Evolutionary conservation across 1,139 yeast genomes (phyloP), one percentile per base, ranked within the genome.

Genomic region (Magnusiomyces ingens): DNA sequence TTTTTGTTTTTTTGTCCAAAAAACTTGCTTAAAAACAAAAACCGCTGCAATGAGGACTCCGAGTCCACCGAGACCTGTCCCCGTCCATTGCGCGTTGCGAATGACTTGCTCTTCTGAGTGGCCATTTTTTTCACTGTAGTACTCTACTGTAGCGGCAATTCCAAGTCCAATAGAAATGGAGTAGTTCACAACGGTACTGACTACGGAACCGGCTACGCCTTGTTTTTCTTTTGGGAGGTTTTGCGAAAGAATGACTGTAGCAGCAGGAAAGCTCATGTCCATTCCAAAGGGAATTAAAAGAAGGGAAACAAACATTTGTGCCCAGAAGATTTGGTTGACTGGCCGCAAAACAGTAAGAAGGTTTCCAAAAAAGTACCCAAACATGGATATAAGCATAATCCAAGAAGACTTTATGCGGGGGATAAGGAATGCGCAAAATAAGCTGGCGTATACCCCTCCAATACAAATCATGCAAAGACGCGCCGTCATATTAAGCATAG

Each of bases 251-350:
- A 81, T 69, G 52, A 82, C 71, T 8, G 81, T 75, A 1, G 79
- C 84, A 0, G 86, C 79, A 0, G 88, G 87, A 64, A 81, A 82
- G 50, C 83, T 78, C 71, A 79, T 75, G 63, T 82, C 87, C 84
- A 82, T 80, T 0, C 84, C 87, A 60, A 77, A 74, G 0, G 82
- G 77, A 35, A 72, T 73, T n/a, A 81, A 59, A 1, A 79, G 48
- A 40, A 71, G 58, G 2, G 79, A 67, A 1, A 79, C 75, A 59
- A 82, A 80, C 48, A 75, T 72, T 55, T 77, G 80, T 1, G 75
- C 74, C 84, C 84, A 81, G 63, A 73, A 81, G 0, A 67, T 72
- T 61, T 79, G 80, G 29, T 72, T 67, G 1, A 69, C 69, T 0
- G 79, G 79, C 41, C 77, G 66, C 0, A 78, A 72, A 0, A 78